Evolutionary conservation across 2,329 filamentous ascomycete species (phyloP), one percentile per base, ranked within the genome.

Genomic region (Cordyceps militaris): DNA sequence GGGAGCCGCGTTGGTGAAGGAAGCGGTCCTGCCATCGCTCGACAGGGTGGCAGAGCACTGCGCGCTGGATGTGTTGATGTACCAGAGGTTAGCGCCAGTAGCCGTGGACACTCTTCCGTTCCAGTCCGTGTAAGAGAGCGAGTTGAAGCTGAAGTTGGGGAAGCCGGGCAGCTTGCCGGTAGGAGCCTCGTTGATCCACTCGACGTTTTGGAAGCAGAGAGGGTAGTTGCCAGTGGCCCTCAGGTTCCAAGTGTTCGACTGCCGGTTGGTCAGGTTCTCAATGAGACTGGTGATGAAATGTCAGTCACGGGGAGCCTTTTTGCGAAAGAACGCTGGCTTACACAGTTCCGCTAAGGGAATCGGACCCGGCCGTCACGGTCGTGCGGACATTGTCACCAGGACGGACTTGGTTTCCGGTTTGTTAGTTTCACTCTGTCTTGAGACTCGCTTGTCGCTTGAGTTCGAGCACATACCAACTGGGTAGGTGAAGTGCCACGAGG

Each of bases 191-290:
- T 50, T 50, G 4, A 50, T 19, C 47, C 47, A 50, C 28, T 50
- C 47, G n/a, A 50, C 47, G 47, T 50, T 26, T 36, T 50, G 19
- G 30, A 32, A 50, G 19, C 47, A 50, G 47, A 50, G 47, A 24
- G 47, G 28, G n/a, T 50, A 50, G n/a, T 50, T 24, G 30, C 47
- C 47, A 9, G 28, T 30, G 3, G 47, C 47, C 30, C 11, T 19
- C n/a, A 30, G 32, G 47, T 50, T 14, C 28, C 28, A 50, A 30
- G 30, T 24, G 28, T 30, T 10, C 19, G 28, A 30, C 28, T 30
- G 19, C 19, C 19, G 14, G 19, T 34, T 50, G 30, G 19, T 50
- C 32, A 50, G 30, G 47, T 50, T 50, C 19, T 50, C 47, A n/a
- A 50, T 36, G 30, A 24, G 30, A 36, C 47, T 50, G 19, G n/a